These are phyloP conservation scores for Pseudozyma tsukubaensis DNA, from an alignment of 1,284 basidiomycete genomes.

Conservation along the genomic window DNA sequence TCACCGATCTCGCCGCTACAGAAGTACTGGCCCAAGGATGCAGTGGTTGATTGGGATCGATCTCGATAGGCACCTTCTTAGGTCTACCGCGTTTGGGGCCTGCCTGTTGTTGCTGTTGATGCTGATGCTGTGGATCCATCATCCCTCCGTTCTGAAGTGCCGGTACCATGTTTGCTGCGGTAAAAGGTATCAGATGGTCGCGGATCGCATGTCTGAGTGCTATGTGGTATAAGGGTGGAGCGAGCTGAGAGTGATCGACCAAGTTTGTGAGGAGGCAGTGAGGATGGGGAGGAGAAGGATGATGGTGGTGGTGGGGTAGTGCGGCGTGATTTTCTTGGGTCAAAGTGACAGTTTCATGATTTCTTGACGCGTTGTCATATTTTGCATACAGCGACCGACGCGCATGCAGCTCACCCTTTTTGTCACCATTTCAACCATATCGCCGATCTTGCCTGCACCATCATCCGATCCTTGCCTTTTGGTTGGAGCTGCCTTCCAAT, in stretches of 20 bases:
- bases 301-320: not conserved
- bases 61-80: conserved; percentile 15
- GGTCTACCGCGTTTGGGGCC: conserved; percentile 13
- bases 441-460: not conserved
- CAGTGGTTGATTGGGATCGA: conserved; percentile 22
- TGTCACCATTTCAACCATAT: not conserved
- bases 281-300: not conserved
- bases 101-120: not conserved
- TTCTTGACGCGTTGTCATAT: not conserved
- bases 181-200: not conserved
- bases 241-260: not conserved
- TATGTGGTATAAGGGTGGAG: not conserved
- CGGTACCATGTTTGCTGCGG: not conserved
- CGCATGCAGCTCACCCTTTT: not conserved
- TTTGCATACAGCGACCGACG: too few relatives aligned
- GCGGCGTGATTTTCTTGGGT: not conserved
- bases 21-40: conserved; percentile 34
- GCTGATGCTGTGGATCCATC: conserved; percentile 6
- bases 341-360: conserved; percentile 1
- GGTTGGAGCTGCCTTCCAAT: not conserved
- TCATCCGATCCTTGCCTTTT: not conserved
- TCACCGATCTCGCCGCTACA: not conserved
- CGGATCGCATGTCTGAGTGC: not conserved
- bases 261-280: not conserved
- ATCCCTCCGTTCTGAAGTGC: conserved; percentile 5